Evolutionary conservation across 306 rosid species (phyloP).

Genomic region (Psophocarpus tetragonolobus): DNA sequence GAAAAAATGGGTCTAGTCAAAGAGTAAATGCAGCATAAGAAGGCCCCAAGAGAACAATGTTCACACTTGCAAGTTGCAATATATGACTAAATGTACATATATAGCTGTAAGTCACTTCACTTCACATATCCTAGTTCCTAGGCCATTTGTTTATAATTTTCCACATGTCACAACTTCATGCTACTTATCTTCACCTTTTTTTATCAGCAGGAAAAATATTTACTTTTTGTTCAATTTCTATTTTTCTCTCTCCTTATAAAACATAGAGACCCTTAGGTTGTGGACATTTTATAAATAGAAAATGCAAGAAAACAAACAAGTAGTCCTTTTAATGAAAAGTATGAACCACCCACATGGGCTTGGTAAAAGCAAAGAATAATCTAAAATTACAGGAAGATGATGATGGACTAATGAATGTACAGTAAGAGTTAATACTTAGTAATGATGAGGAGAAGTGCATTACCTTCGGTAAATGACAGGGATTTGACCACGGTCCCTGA

Average conservation of each 20-base stretch:
- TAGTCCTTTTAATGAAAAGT: neutral
- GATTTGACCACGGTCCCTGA: constrained; percentile 79
- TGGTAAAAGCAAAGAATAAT: too few relatives aligned
- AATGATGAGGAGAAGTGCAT: too few relatives aligned
- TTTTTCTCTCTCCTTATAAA: neutral
- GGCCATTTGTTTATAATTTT: neutral
- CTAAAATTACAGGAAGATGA: too few relatives aligned
- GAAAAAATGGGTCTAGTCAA: constrained; percentile 18
- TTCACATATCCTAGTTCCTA: neutral
- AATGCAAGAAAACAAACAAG: neutral
- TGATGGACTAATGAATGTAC: too few relatives aligned
- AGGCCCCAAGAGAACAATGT: neutral
- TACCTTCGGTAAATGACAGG: constrained; percentile 80
- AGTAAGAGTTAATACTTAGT: too few relatives aligned
- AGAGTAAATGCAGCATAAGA: constrained; percentile 1
- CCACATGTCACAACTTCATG: neutral
- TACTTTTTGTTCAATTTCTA: neutral
- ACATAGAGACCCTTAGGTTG: neutral
- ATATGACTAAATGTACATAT: neutral
- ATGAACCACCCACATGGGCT: neutral
- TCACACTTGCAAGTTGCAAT: neutral
- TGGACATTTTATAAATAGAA: neutral
- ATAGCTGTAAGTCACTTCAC: neutral
- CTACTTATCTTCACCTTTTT: too few relatives aligned
- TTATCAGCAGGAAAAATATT: neutral